Conservation (phyloP, 1,284 basidiomycete genomes). For the Phylloboletellus chloephorus region DNA sequence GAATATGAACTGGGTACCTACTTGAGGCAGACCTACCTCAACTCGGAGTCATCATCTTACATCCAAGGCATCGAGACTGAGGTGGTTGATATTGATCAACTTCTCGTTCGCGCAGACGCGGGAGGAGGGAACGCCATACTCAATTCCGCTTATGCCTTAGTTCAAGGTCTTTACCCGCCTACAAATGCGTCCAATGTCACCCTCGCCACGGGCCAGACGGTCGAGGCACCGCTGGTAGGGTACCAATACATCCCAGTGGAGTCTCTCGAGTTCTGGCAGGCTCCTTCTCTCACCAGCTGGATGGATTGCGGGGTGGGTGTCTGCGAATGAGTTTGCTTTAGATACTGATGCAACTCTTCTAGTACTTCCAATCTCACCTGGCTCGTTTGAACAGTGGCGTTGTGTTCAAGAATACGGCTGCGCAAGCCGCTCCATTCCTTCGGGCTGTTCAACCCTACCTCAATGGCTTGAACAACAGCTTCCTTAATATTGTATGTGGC, state of each 20-base stretch:
- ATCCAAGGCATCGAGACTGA: constrained; percentile 35
- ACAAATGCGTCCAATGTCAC: constrained; percentile 31
- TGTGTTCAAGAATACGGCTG: constrained; percentile 33
- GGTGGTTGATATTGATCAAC: constrained; percentile 27
- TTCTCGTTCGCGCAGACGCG: constrained; percentile 36
- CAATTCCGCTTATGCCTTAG: constrained; percentile 33
- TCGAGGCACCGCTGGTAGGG: constrained; percentile 46
- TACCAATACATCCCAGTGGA: constrained; percentile 40
- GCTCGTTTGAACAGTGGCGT: constrained; percentile 27
- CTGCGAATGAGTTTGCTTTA: not conserved
- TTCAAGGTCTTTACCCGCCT: constrained; percentile 45
- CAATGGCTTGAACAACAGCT: constrained; percentile 36
- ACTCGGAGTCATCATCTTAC: constrained; percentile 23
- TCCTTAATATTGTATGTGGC: constrained; percentile 39
- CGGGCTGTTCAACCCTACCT: constrained; percentile 36
- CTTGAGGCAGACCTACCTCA: constrained; percentile 37
- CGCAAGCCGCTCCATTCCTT: constrained; percentile 38
- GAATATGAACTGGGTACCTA: constrained; percentile 39
- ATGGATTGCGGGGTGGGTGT: constrained; percentile 29
- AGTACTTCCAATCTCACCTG: constrained; percentile 30
- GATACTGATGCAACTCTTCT: not conserved
- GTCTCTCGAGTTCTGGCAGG: constrained; percentile 27
- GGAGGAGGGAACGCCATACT: constrained; percentile 44
- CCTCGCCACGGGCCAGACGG: constrained; percentile 44
- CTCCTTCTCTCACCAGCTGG: constrained; percentile 29